phyloP scores from a whole-genome alignment of 2,329 filamentous ascomycete genomes.

The Verticillium nubilum region DNA sequence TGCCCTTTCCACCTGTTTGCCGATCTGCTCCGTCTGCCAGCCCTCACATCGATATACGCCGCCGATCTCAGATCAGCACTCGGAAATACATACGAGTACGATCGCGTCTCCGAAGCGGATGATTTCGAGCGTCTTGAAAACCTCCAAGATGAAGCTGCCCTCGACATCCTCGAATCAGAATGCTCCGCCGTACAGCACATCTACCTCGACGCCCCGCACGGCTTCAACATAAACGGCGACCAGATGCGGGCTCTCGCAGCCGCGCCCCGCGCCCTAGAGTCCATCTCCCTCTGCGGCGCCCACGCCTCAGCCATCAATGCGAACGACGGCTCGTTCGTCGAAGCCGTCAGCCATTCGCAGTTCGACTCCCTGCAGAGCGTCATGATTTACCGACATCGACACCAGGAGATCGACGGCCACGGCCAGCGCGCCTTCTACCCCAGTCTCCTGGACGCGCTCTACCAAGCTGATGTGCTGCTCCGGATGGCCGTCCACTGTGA shows the following conservation, averaged over 20 bases:
- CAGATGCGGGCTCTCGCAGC: not conserved
- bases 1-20: not conserved
- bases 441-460: not conserved
- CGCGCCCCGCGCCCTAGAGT: constrained; percentile 1
- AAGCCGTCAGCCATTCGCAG: not conserved
- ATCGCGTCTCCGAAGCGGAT: no score
- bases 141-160: not conserved
- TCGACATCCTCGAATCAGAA: not conserved
- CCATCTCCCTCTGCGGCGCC: not conserved
- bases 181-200: constrained; percentile 1
- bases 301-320: not conserved
- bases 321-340: not conserved
- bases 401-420: not conserved
- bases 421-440: not conserved
- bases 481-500: not conserved
- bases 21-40: not conserved
- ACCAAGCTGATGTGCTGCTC: not conserved
- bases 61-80: no score
- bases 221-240: not conserved
- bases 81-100: no score
- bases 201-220: not conserved
- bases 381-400: not conserved
- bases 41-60: not conserved
- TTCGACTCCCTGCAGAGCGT: not conserved
- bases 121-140: no score